Evolutionary conservation across 2,329 filamentous ascomycete species (phyloP), one percentile per base, ranked within the genome.

Genomic region (Chrysoporthe cubensis): DNA sequence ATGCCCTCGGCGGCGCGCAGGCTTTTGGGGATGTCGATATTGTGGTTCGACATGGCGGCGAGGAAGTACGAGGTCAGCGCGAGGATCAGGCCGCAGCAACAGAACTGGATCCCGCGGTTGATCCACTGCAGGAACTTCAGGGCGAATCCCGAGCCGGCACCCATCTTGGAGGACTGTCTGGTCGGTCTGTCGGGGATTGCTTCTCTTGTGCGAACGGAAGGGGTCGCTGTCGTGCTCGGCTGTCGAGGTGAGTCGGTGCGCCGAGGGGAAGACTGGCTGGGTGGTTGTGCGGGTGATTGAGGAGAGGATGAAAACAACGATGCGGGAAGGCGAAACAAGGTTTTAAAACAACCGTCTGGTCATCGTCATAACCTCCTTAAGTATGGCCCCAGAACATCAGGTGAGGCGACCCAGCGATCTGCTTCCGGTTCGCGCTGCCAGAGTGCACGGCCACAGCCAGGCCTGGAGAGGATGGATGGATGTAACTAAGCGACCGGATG

Each of bases 31-130:
- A 94, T 94, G 67, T 75, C 67, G 16, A 90, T 78, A 72, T 88
- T 74, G 79, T 93, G 88, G 74, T 90, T 87, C 70, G 86, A 78
- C 16, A 94, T 86, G 9, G 91, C 86, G 9, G 91, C 88, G 62
- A 97, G 87, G 84, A 94, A 96, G 84, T 96, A 97, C 62, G 89
- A 90, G 84, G 91, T 94, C 75, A 96, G 87, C 72, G 87, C 91
- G 70, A 97, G 86, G 70, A 95, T 86, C 72, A 97, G 84, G 68
- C 85, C 88, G 9, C 90, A 84, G 77, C 88, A 92, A 76, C 87
- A 84, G 78, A 97, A 91, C 74, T 93, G 88, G 66, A 97, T 80
- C 71, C 85, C 80, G 72, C 95, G 92, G 74, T 96, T 82, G 77
- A 90, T 84, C 77, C 90, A 91, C 75, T 93, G 90, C 59, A 86